phyloP scores from a whole-genome alignment of 2,329 filamentous ascomycete genomes.

The Tolypocladium sp. region DNA sequence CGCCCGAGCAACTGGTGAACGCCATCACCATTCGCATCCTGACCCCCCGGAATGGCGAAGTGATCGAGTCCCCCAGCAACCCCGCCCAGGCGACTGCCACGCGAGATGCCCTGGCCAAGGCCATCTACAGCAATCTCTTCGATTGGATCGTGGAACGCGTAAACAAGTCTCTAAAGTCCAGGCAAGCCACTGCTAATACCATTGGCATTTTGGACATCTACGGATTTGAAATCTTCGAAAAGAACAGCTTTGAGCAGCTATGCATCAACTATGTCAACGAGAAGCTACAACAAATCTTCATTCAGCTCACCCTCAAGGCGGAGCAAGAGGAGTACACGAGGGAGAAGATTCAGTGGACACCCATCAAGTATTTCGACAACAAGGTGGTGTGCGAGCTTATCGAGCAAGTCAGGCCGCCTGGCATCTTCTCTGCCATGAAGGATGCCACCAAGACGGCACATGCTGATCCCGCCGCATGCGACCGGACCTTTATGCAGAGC shows the following conservation, averaged over 20 bases:
- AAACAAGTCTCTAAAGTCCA: slow-evolving; percentile 77
- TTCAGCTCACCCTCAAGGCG: slow-evolving; percentile 89
- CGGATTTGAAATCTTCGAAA: slow-evolving; percentile 98
- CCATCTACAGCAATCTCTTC: slow-evolving; percentile 95
- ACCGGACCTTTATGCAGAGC: slow-evolving; percentile 90
- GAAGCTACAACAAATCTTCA: slow-evolving; percentile 98
- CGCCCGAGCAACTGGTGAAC: slow-evolving; percentile 69
- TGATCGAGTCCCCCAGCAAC: slow-evolving; percentile 73
- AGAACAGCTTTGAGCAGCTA: slow-evolving; percentile 97
- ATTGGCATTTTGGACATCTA: slow-evolving; percentile 99
- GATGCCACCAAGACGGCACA: slow-evolving; percentile 98
- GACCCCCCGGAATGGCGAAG: slow-evolving; percentile 55
- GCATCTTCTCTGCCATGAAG: slow-evolving; percentile 91
- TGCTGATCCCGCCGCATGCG: slow-evolving; percentile 86
- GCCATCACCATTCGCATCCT: slow-evolving; percentile 85
- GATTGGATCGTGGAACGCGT: slow-evolving; percentile 96
- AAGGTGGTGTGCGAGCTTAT: slow-evolving; percentile 98
- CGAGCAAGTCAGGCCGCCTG: slow-evolving; percentile 80
- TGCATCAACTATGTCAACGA: slow-evolving; percentile 99
- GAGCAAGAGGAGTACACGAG: slow-evolving; percentile 96
- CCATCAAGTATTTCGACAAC: slow-evolving; percentile 99
- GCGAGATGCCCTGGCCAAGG: slow-evolving; percentile 84
- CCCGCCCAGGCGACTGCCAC: slow-evolving; percentile 77
- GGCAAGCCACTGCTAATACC: slow-evolving; percentile 66
- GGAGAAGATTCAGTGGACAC: slow-evolving; percentile 97